These are phyloP conservation scores for Furcasterigmium furcatum DNA, from an alignment of 2,329 filamentous ascomycete genomes.

Conservation along the genomic window DNA sequence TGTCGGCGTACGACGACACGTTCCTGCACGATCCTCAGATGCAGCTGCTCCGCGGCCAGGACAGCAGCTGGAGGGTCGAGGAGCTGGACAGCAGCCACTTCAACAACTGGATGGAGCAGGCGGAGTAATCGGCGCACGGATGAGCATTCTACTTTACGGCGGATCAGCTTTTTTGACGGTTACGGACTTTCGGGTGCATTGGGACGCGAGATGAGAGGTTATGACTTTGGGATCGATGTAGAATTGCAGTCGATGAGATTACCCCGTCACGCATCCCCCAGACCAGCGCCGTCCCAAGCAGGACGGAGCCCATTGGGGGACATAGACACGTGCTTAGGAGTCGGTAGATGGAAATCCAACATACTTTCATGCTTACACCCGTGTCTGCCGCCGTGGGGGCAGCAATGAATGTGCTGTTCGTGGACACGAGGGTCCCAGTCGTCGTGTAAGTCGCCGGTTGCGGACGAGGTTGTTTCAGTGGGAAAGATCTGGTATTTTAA, in stretches of 20 bases:
- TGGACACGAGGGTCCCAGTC: too few species aligned
- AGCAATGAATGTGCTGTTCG: too few species aligned
- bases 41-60: conserved; percentile 23
- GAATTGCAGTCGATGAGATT: neutral
- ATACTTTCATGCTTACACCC: too few species aligned
- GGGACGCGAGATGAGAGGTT: neutral
- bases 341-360: neutral
- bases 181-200: too few species aligned
- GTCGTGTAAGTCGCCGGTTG: neutral
- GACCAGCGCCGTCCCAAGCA: too few species aligned
- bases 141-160: neutral
- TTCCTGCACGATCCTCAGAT: conserved; percentile 15
- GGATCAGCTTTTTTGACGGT: neutral
- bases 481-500: neutral
- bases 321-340: neutral
- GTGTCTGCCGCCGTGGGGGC: too few species aligned
- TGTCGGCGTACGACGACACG: conserved; percentile 14
- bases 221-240: neutral
- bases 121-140: conserved; percentile 12
- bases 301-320: too few species aligned
- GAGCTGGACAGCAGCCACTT: conserved; percentile 25
- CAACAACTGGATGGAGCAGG: conserved; percentile 26
- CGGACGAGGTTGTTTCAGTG: neutral
- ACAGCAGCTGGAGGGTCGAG: conserved; percentile 30
- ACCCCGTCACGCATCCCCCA: neutral